A percentile compares a stretch with the other conserved stretches of the same genome.
These are phyloP conservation scores for Ophiostoma pallidulum DNA, from an alignment of 2,329 filamentous ascomycete species.

Conservation along the genomic window DNA sequence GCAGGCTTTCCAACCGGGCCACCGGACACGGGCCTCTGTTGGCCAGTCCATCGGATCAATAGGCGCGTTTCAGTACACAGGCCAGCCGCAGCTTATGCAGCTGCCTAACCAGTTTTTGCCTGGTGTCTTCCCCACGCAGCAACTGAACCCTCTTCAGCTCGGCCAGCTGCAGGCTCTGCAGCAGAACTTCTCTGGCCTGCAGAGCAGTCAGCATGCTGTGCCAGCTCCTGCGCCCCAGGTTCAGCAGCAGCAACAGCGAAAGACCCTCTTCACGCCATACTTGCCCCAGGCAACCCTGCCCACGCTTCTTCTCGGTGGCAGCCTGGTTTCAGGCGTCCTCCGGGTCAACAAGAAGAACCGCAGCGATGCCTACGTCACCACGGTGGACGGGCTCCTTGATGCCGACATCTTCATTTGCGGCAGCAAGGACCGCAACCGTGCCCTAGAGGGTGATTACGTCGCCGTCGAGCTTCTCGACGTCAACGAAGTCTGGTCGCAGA, in stretches of 20 bases:
- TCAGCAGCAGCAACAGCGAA: constrained; percentile 83
- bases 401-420: constrained; percentile 99
- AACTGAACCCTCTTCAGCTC: constrained; percentile 77
- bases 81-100: constrained; percentile 80
- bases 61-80: constrained; percentile 80
- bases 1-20: constrained; percentile 89
- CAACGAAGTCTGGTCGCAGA: constrained; percentile 97
- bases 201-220: constrained; percentile 65
- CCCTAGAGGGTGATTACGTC: constrained; percentile 89
- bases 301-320: constrained; percentile 79
- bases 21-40: constrained; percentile 76
- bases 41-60: constrained; percentile 75
- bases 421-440: constrained; percentile 96
- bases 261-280: constrained; percentile 97
- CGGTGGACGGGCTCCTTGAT: constrained; percentile 75
- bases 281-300: constrained; percentile 89
- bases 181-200: constrained; percentile 56
- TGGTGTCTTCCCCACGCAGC: constrained; percentile 76
- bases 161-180: constrained; percentile 79
- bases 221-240: constrained; percentile 56
- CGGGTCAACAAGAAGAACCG: constrained; percentile 99
- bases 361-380: constrained; percentile 95
- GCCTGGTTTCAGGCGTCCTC: constrained; percentile 91
- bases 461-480: constrained; percentile 94
- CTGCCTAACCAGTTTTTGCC: constrained; percentile 72